Percentiles rank a stretch among this genome's conserved stretches.
These are phyloP conservation scores for Purpureocillium takamizusanense DNA, from an alignment of 2,329 filamentous ascomycete genomes.

Conservation along the genomic window DNA sequence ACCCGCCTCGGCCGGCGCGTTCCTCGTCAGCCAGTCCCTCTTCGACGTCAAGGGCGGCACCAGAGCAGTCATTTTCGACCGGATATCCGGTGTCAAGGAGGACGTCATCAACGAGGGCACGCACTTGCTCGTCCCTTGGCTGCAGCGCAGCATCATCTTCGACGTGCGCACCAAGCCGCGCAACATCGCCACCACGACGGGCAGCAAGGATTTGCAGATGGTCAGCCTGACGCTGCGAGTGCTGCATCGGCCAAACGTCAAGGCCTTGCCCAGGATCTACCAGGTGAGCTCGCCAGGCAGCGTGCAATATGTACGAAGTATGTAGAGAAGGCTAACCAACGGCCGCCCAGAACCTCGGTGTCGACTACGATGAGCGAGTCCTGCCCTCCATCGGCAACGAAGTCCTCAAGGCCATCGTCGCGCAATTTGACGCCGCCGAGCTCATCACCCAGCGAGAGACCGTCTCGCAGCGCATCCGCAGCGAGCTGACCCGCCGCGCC, in stretches of 20 bases:
- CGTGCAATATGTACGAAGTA: neutral
- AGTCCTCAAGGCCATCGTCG: constrained; percentile 96
- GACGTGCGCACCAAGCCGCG: constrained; percentile 96
- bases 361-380: constrained; percentile 97
- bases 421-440: constrained; percentile 97
- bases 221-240: constrained; percentile 96
- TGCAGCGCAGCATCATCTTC: constrained; percentile 90
- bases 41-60: constrained; percentile 97
- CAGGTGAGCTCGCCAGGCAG: constrained; percentile 51
- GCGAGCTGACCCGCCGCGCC: constrained; percentile 85
- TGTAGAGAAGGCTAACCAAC: neutral
- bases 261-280: constrained; percentile 92
- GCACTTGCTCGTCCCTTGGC: constrained; percentile 91
- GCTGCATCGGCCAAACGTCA: constrained; percentile 87
- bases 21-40: constrained; percentile 66
- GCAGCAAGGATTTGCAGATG: constrained; percentile 99
- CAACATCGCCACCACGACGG: constrained; percentile 95
- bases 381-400: constrained; percentile 98
- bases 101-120: constrained; percentile 90
- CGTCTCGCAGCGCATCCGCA: constrained; percentile 87
- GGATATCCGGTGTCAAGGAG: constrained; percentile 86
- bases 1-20: constrained; percentile 60
- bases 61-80: constrained; percentile 96
- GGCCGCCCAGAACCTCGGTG: constrained; percentile 73
- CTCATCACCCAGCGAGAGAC: constrained; percentile 98